These are phyloP conservation scores for Rugonectria rugulosa DNA, from an alignment of 2,329 filamentous ascomycete species.

Conservation along the genomic window DNA sequence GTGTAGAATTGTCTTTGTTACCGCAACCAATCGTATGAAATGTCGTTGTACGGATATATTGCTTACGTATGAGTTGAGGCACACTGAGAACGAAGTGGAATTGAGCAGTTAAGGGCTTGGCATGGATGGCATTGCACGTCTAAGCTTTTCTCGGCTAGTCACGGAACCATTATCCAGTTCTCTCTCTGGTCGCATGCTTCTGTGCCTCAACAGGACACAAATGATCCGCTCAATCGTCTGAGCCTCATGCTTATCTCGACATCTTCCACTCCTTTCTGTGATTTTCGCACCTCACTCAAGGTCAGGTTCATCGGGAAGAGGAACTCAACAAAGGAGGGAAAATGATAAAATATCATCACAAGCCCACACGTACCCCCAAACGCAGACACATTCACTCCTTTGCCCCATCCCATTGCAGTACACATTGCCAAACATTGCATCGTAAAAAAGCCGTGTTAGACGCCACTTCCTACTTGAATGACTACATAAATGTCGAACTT, in stretches of 20 bases:
- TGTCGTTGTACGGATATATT: slow-evolving; percentile 16
- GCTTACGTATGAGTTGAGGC: slow-evolving; percentile 16
- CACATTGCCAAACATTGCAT: slow-evolving; percentile 24
- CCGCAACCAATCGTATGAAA: not conserved
- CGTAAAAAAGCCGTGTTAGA: slow-evolving; percentile 40
- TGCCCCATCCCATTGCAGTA: not conserved
- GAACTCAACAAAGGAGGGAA: not conserved
- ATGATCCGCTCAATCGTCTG: not conserved
- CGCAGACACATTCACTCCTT: not conserved
- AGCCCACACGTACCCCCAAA: not conserved
- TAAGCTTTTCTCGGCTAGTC: slow-evolving; percentile 37
- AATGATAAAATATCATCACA: not conserved
- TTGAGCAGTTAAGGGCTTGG: too few species aligned
- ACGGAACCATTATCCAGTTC: slow-evolving; percentile 12
- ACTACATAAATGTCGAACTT: slow-evolving; percentile 41
- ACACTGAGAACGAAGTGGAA: slow-evolving; percentile 8
- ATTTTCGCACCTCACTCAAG: not conserved
- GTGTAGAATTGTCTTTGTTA: slow-evolving; percentile 6
- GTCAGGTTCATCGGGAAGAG: not conserved
- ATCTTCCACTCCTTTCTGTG: not conserved
- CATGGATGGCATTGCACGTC: slow-evolving; percentile 12
- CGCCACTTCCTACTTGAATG: slow-evolving; percentile 38
- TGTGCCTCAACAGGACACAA: not conserved
- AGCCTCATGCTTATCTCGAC: slow-evolving; percentile 1
- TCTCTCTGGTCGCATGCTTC: slow-evolving; percentile 2